Evolutionary conservation across 257 asterid species (phyloP), one percentile per base, ranked within the genome.

Genomic region (Ilex asprella): DNA sequence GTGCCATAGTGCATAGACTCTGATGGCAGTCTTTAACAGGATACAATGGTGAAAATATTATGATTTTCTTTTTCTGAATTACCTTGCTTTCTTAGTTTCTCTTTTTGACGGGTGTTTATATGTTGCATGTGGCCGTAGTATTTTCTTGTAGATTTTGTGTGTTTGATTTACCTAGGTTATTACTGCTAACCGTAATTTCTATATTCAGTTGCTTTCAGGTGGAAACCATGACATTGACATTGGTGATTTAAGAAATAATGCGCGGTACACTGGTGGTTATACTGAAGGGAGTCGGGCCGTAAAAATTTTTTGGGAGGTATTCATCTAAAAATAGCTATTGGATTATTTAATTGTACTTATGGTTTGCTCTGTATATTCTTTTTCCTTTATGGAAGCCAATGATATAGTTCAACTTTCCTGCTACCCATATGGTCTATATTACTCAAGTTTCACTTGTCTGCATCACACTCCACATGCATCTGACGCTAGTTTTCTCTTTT

Each of bases 251-350:
- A 82, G 83, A 80, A 82, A 79, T 74, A 78, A 86, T 72, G 85
- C 99, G 2, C 90, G 85, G 43, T 92, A 89, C 73, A 86, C 96
- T 21, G 99, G 99, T 63, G 99, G 99, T 63, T 89, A 86, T 74
- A 75, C 75, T 43, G 97, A 85, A 77, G 93, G 95, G 68, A 92
- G 91, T 76, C 89, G 96, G 51, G 73, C 94, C 11, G 73, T 92
- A 59, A 92, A 92, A 77, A 78, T 89, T 60, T 92, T 92, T 77
- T 92, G 99, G 99, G 96, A 89, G 97, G 99, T 92, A 82, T 46
- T 56, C 16, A 14, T 11, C n/a, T 11, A n/a, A 32, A 32, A 46
- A 49, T 67, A 55, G 63, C 61, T 56, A 72, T 57, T 56, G 62
- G 53, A 58, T 27, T 65, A 44, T 51, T 63, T 69, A 61, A n/a